Percentiles rank a stretch among this genome's conserved stretches.
These are phyloP conservation scores for Aspergillus versicolor DNA, from an alignment of 2,329 filamentous ascomycete species.

Conservation along the genomic window DNA sequence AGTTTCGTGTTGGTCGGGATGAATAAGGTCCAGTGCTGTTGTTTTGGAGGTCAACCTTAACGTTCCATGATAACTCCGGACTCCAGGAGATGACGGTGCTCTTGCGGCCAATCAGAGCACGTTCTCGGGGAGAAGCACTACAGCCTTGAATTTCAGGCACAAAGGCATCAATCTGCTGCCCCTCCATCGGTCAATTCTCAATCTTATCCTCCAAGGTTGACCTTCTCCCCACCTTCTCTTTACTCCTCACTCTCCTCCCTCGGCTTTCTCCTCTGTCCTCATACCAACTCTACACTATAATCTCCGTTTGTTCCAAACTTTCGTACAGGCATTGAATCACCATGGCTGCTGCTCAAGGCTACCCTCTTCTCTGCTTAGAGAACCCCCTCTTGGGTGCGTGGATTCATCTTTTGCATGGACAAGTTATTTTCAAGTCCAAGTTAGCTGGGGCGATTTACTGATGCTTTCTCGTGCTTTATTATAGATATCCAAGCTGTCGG, in stretches of 20 bases:
- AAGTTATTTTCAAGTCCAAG: not conserved
- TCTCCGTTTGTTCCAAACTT: conserved; percentile 1
- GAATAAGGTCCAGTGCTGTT: not conserved
- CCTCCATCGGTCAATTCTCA: conserved; percentile 18
- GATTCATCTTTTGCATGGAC: not conserved
- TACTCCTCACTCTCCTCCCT: not conserved
- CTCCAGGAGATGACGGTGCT: conserved; percentile 2
- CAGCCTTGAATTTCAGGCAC: conserved; percentile 11
- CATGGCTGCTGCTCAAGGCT: conserved; percentile 78
- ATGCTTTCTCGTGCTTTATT: conserved; percentile 10
- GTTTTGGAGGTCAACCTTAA: not conserved
- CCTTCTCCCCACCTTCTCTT: conserved; percentile 3
- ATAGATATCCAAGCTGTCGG: conserved; percentile 83
- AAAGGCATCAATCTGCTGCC: conserved; percentile 18
- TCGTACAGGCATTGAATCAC: conserved; percentile 21
- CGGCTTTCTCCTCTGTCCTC: conserved; percentile 1
- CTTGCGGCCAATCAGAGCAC: conserved; percentile 1
- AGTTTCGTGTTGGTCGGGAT: not conserved
- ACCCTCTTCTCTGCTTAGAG: conserved; percentile 88
- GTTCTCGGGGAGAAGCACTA: not conserved
- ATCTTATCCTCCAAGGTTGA: conserved; percentile 1
- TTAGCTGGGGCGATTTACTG: conserved; percentile 14
- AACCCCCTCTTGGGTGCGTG: conserved; percentile 85
- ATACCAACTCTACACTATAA: conserved; percentile 1
- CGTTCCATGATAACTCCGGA: not conserved